Evolutionary conservation across 441 rosid species (phyloP).

Genomic region (Omphalea diandra): DNA sequence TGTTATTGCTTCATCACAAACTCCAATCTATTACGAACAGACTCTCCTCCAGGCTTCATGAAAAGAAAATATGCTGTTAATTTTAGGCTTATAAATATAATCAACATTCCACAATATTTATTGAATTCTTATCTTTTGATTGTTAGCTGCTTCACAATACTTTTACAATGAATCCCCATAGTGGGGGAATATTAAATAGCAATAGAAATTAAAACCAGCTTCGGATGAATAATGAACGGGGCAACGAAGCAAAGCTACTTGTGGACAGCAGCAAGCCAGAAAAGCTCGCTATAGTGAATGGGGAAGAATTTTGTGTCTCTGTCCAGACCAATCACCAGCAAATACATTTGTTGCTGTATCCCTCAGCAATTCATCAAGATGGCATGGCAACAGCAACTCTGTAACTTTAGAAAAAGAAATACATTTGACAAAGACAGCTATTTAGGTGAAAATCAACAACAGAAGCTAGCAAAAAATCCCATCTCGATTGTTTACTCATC

Average conservation of each 20-base stretch:
- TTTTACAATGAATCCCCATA: not conserved
- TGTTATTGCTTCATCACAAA: too few relatives aligned
- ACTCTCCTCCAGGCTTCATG: too few relatives aligned
- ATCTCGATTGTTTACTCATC: constrained; percentile 55
- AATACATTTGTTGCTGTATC: constrained; percentile 70
- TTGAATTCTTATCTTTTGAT: not conserved
- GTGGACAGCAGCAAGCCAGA: constrained; percentile 78
- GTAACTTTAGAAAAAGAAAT: constrained; percentile 42
- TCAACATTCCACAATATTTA: not conserved
- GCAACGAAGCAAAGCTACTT: constrained; percentile 47
- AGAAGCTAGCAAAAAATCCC: not conserved
- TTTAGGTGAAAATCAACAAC: constrained; percentile 11
- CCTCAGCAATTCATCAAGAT: constrained; percentile 79
- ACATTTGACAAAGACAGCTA: constrained; percentile 2
- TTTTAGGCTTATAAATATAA: too few relatives aligned
- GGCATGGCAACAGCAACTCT: constrained; percentile 95
- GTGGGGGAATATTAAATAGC: not conserved
- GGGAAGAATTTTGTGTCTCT: constrained; percentile 81
- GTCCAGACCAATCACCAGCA: constrained; percentile 86
- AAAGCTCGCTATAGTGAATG: constrained; percentile 86
- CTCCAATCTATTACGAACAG: not conserved
- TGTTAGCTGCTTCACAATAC: not conserved
- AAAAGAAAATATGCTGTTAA: too few relatives aligned
- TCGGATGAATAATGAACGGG: not conserved
- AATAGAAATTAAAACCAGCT: not conserved